Base-by-base conservation (phyloP, 257 asterid species). In the Leonotis leonurus region DNA sequence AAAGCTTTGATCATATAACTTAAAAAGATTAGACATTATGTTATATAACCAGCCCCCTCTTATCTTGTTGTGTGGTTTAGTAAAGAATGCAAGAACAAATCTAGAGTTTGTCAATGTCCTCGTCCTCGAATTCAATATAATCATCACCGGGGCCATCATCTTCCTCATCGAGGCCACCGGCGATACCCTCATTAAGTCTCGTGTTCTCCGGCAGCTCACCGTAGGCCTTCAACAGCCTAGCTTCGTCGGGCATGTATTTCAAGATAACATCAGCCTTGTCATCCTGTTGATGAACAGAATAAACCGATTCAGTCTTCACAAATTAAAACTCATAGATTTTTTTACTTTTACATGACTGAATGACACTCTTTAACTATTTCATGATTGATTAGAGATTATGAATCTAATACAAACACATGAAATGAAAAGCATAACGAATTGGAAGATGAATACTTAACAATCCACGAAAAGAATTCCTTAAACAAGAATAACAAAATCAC, bases 201-300 rank as follows among this genome's bases (percentile, higher is more conserved):
- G 80, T 87, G 83, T 36, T 91, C 71, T 83, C 95, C 0, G 98
- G 98, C 54, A 91, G 72, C 78, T 91, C 98, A n/a, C 96, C 96
- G 3, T 91, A 91, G 1, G 98, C 96, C 79, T 91, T 91, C 85
- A 88, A 59, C 55, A 88, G 76, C 80, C 98, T 82, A 1, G 98
- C 98, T 65, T 91, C 98, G 37, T 91, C 95, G 1, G 94, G 88
- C 94, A 85, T 85, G 77, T 84, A 91, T 77, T 91, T 91, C 73
- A 85, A 81, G 70, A 88, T 88, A 1, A 88, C 95, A 76, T 91
- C 98, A 57, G 98, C 96, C 76, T 91, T 91, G 74, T 91, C 96
- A 80, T 91, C 98, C 95, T 90, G 80, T 53, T 44, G 35, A 8
- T 6, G 11, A 8, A 6, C 9, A 33, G 39, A 3, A 33, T 21